Evolutionary conservation across 495 filamentous ascomycete species (phyloP), one percentile per base, ranked within the genome.

Genomic region (Trichoderma parareesei): DNA sequence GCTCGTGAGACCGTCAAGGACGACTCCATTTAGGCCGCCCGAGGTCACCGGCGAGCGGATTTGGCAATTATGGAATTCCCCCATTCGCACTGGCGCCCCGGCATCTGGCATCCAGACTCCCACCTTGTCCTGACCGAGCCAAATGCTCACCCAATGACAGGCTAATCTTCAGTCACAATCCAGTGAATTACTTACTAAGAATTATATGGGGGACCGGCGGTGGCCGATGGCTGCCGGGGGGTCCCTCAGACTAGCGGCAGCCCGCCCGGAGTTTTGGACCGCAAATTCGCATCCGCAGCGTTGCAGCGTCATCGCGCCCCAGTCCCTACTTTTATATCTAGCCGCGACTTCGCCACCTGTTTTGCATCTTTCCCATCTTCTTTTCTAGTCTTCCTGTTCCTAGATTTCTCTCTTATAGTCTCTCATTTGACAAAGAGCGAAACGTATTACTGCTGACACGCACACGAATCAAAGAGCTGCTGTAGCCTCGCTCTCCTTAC

Each of bases 201-300:
- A n/a, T n/a, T n/a, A 27, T 27, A 57, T 16, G 20, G 53, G 53
- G 53, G 53, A 2, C 53, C 53, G 53, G 53, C 53, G 53, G 27
- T 57, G 53, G 53, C 53, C 53, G 53, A 57, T 57, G 53, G 27
- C 53, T 57, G 53, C 53, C 53, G 53, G 53, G 33, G 53, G 18
- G 13, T 55, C 18, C n/a, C 10, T 11, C 27, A 10, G 35, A 57
- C 7, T 35, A 57, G 27, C 11, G 48, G 20, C 53, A n/a, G 33
- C 18, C 48, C 13, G 20, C 37, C 27, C 18, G 46, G 53, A 57
- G 10, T 37, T 57, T 33, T 33, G 20, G 53, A 27, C 27, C 27
- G 27, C 27, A 27, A 27, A 27, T 27, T 27, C 53, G 20, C 9
- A 18, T 57, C 14, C 27, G 33, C 20, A 57, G 20, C 53, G 53